Evolutionary conservation across 2,329 filamentous ascomycete species (phyloP), one percentile per base, ranked within the genome.

Genomic region (Aurifilum marmelostoma): DNA sequence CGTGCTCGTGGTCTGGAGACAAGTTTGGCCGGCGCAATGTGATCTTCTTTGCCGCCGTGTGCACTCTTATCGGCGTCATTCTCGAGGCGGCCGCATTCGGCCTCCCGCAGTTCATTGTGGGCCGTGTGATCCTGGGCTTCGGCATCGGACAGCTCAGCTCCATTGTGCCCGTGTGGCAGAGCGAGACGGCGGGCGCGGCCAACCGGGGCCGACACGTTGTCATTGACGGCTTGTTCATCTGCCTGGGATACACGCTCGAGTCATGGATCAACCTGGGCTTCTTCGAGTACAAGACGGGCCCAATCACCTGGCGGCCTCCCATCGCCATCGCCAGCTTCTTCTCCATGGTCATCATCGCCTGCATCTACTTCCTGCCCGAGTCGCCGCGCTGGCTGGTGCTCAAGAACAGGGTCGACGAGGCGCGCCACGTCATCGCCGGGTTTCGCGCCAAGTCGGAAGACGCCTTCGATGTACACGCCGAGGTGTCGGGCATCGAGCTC

Each of bases 51-150:
- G 83, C 83, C 4, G 83, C 80, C 3, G 72, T 79, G 21, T 82
- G 85, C 72, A 84, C 86, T 78, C 77, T 84, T 3, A 74, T 87
- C 58, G 85, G 84, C 29, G 82, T 82, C 64, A 78, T 79, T 39
- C 77, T 87, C 47, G 83, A 86, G 72, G 78, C 78, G 27, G 80
- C 82, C 24, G 78, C 84, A 5, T 86, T 82, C 73, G 67, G 74
- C 3, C 78, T 85, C 5, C 74, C 80, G 1, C 84, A 86, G 70
- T 77, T 87, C 62, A 84, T 87, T 63, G 78, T 84, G 47, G 83
- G 83, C 21, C 81, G 85, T 67, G 73, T 87, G 24, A 77, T 87
- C 21, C 83, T 83, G 27, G 85, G 85, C 41, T 78, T 85, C 67
- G 85, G 84, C 73, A 72, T 79, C 67, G 63, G 77, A 54, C 74